Percentiles rank a stretch among this genome's conserved stretches.
These are phyloP conservation scores for Neonectria faginata DNA, from an alignment of 2,329 filamentous ascomycete species.

Conservation along the genomic window DNA sequence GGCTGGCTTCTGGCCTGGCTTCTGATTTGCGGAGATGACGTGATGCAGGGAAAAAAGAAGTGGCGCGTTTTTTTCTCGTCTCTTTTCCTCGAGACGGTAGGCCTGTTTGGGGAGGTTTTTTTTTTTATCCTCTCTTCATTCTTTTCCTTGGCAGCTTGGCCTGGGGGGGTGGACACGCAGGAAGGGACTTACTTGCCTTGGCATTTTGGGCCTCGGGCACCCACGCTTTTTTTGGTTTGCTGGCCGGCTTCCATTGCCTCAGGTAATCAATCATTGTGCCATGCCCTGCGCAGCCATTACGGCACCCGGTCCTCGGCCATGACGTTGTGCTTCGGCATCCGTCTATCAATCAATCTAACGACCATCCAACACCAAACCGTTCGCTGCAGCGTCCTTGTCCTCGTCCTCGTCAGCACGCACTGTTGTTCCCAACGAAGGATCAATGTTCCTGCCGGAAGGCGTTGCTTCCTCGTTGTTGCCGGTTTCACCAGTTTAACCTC, in stretches of 20 bases:
- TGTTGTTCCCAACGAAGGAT: not conserved
- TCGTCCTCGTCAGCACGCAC: not conserved
- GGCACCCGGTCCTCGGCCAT: not conserved
- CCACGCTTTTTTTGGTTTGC: not conserved
- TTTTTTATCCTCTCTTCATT: not conserved
- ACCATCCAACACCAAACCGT: not conserved
- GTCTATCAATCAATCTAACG: conserved; percentile 4
- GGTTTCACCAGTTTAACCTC: not conserved
- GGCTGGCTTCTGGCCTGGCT: conserved; percentile 41
- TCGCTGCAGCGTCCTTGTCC: not conserved
- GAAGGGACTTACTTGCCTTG: not conserved
- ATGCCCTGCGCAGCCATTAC: not conserved
- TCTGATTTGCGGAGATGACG: conserved; percentile 50
- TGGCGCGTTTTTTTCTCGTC: conserved; percentile 28
- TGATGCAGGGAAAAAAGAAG: conserved; percentile 44
- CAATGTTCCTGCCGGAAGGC: not conserved
- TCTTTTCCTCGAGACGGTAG: conserved; percentile 20
- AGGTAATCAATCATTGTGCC: not conserved
- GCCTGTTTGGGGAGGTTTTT: conserved; percentile 14
- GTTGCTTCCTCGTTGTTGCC: not conserved
- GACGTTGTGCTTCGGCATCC: conserved; percentile 1
- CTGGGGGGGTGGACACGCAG: not conserved
- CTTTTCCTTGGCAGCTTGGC: not conserved
- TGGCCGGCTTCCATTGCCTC: not conserved
- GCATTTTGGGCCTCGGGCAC: not conserved